These are phyloP conservation scores for Clavispora fructus DNA, from an alignment of 805 yeast genomes.

Conservation along the genomic window DNA sequence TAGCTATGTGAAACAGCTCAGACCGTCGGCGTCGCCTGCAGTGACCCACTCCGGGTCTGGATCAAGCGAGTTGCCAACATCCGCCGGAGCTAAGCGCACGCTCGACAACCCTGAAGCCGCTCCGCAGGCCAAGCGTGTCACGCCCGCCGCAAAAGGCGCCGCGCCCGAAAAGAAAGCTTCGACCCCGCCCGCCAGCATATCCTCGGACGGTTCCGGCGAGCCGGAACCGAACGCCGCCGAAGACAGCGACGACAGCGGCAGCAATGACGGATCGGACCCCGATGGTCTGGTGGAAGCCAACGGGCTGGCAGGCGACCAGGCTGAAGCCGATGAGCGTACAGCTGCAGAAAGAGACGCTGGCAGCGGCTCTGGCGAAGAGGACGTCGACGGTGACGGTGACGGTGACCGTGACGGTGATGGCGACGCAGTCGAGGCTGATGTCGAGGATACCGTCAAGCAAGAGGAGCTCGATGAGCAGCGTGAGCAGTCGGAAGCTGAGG, in stretches of 20 bases:
- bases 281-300: background rate
- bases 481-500: constrained; percentile 3
- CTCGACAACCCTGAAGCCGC: background rate
- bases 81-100: background rate
- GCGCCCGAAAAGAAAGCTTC: background rate
- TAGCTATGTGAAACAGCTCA: background rate
- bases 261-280: background rate
- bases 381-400: background rate
- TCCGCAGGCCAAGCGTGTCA: background rate
- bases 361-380: background rate
- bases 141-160: background rate
- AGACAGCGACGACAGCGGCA: background rate
- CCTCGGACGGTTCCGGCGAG: background rate
- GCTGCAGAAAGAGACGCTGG: background rate
- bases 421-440: constrained; percentile 1
- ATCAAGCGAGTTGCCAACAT: background rate
- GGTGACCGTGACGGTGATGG: no score
- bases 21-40: background rate
- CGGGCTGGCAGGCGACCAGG: background rate
- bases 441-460: constrained; percentile 1
- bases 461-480: background rate
- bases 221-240: background rate
- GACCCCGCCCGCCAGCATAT: background rate
- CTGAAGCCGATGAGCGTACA: background rate
- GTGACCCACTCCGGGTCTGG: background rate